Percentiles rank a stretch among this genome's conserved stretches.
These are phyloP conservation scores for Nidula microcarpa DNA, from an alignment of 768 basidiomycete species.

Conservation along the genomic window DNA sequence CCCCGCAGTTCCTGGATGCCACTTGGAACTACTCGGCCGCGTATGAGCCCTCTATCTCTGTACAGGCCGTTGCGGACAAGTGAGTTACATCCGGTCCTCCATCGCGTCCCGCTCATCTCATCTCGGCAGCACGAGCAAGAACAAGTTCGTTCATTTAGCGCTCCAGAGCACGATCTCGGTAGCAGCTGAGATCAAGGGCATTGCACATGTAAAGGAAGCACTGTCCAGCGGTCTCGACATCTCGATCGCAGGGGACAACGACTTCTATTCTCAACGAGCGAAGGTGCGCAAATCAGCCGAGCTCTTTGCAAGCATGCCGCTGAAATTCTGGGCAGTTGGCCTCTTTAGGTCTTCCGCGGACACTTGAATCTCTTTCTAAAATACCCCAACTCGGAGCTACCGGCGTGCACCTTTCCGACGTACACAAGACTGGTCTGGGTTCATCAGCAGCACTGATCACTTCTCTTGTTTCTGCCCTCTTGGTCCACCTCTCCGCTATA, in stretches of 20 bases:
- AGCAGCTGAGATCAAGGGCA: slow-evolving; percentile 55
- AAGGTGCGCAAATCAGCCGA: slow-evolving; percentile 47
- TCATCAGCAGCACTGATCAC: slow-evolving; percentile 97
- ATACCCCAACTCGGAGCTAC: slow-evolving; percentile 78
- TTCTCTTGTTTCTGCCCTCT: slow-evolving; percentile 82
- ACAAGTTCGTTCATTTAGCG: slow-evolving; percentile 92
- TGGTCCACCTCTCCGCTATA: slow-evolving; percentile 72
- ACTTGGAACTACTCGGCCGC: slow-evolving; percentile 69
- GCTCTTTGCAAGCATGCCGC: not conserved
- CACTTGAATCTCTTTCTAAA: slow-evolving; percentile 56
- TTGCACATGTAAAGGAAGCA: slow-evolving; percentile 31
- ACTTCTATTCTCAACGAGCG: slow-evolving; percentile 93
- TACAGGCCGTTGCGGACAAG: slow-evolving; percentile 35
- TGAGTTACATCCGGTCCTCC: slow-evolving; percentile 19
- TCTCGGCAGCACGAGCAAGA: slow-evolving; percentile 47
- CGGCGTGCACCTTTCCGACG: slow-evolving; percentile 64
- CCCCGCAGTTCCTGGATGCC: slow-evolving; percentile 87
- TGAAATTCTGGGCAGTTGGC: slow-evolving; percentile 47
- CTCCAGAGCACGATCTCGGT: slow-evolving; percentile 75
- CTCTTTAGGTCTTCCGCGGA: slow-evolving; percentile 55
- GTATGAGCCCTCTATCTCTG: slow-evolving; percentile 28
- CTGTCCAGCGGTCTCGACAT: slow-evolving; percentile 66
- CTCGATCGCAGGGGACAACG: slow-evolving; percentile 88
- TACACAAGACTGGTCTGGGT: slow-evolving; percentile 98
- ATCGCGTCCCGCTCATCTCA: slow-evolving; percentile 5